Conservation (phyloP, 148 eudicot genomes). For the Simmondsia chinensis region DNA sequence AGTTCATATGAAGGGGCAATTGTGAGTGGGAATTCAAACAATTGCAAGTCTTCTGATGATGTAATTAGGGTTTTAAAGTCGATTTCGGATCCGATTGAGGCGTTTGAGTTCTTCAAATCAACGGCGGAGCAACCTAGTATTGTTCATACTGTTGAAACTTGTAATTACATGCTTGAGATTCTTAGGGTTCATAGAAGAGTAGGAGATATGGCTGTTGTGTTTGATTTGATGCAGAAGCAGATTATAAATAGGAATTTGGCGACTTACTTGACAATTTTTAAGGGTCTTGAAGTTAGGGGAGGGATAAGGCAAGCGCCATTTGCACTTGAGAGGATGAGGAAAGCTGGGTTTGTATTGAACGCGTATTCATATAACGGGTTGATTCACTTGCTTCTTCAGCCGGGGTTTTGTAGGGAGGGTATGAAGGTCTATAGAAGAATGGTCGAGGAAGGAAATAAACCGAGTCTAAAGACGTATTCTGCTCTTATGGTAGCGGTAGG, state of each 20-base stretch:
- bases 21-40: slow-evolving; percentile 12
- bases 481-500: slow-evolving; percentile 96
- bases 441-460: slow-evolving; percentile 59
- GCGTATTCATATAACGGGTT: slow-evolving; percentile 85
- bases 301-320: slow-evolving; percentile 67
- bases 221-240: slow-evolving; percentile 85
- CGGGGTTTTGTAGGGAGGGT: slow-evolving; percentile 68
- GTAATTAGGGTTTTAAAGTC: slow-evolving; percentile 40
- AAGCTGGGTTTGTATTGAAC: slow-evolving; percentile 60
- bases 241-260: slow-evolving; percentile 66
- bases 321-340: slow-evolving; percentile 58
- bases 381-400: slow-evolving; percentile 69
- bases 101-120: slow-evolving; percentile 50
- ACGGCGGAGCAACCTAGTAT: slow-evolving; percentile 43
- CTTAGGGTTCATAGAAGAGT: slow-evolving; percentile 46
- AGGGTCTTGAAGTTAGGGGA: slow-evolving; percentile 49
- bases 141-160: slow-evolving; percentile 71
- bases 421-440: slow-evolving; percentile 63
- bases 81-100: slow-evolving; percentile 30
- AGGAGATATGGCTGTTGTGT: slow-evolving; percentile 69
- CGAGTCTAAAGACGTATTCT: slow-evolving; percentile 88
- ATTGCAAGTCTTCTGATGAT: slow-evolving; percentile 29
- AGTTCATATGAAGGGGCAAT: slow-evolving; percentile 24
- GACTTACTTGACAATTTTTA: slow-evolving; percentile 80
- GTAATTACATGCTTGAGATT: slow-evolving; percentile 81